Evolutionary conservation across 2,329 filamentous ascomycete species (phyloP).

Genomic region (Diaporthe citri): DNA sequence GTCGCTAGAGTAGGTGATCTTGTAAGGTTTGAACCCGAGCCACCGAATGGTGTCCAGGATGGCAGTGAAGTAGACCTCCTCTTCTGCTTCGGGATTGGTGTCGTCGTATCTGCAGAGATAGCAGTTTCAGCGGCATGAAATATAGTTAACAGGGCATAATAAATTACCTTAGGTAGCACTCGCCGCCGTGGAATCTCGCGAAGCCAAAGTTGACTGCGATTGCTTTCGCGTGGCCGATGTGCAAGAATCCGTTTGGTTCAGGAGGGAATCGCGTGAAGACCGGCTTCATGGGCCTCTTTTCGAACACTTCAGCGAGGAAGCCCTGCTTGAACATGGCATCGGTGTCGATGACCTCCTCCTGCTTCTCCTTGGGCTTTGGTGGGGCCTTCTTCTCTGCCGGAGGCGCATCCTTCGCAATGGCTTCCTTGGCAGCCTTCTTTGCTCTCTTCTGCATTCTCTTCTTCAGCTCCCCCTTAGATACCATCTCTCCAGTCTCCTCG

Average conservation of each 20-base stretch:
- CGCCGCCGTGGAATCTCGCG: constrained; percentile 84
- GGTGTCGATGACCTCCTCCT: constrained; percentile 58
- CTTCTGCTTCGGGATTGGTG: constrained; percentile 94
- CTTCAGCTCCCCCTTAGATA: constrained; percentile 56
- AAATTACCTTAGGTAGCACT: constrained; percentile 47
- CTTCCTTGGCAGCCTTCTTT: constrained; percentile 45
- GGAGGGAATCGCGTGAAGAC: constrained; percentile 83
- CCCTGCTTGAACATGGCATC: constrained; percentile 85
- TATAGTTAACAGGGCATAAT: rapidly evolving
- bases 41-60: constrained; percentile 90
- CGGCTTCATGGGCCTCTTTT: constrained; percentile 71
- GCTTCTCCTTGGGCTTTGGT: constrained; percentile 60
- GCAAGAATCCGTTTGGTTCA: constrained; percentile 93
- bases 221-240: constrained; percentile 95
- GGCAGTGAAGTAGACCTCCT: constrained; percentile 89
- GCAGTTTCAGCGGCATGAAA: constrained; percentile 45
- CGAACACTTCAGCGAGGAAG: constrained; percentile 80
- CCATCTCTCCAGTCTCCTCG: constrained; percentile 57
- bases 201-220: constrained; percentile 98
- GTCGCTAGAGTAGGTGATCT: constrained; percentile 89
- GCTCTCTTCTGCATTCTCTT: constrained; percentile 53
- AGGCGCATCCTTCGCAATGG: constrained; percentile 38
- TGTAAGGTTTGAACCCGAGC: constrained; percentile 84
- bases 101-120: constrained; percentile 86
- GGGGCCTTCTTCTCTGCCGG: constrained; percentile 47